Base-by-base conservation (phyloP, 1,139 yeast species). In the Tardiomyces blankii region DNA sequence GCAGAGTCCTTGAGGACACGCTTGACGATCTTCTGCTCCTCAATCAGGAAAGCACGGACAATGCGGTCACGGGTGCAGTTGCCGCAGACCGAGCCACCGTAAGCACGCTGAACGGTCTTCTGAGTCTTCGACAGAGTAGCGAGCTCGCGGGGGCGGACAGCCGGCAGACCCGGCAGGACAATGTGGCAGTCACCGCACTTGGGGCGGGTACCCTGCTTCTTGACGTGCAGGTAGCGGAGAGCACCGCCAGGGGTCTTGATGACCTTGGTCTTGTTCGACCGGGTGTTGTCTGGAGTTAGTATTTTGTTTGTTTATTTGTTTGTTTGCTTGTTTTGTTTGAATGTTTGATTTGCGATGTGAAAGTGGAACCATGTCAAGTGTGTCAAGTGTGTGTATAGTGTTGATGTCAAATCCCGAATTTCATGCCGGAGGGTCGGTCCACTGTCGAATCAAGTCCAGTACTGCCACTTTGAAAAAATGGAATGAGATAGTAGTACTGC, bases 171-270 rank as follows among this genome's bases (percentile, higher is more conserved):
- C 62, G 89, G 82, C 65, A 91, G 82, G 66, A 88, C 82, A 60
- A 68, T 67, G 73, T 96, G 96, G 75, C 95, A 85, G 82, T 88
- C 97, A 80, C 96, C 97, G 78, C 98, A 91, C 78, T 88, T 89
- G 74, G 93, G 94, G 76, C 93, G 82, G 69, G 95, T 73, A 67
- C 94, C 96, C 65, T 70, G 70, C 82, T 91, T 91, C 84, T 88
- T 88, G 72, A 86, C 77, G 78, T 91, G 97, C 74, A 87, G 96
- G 73, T 95, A 95, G 70, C 88, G 83, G 73, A 91, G 82, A 74
- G 82, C 83, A 70, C 96, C 96, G 80, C 98, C 98, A 74, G 98
- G 97, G 76, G 98, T 91, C 85, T 88, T 91, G 67, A 89, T 94
- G 75, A 89, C 93, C 91, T 86, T 88, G 80, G 89, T 89, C 81